Conservation (phyloP, 2,329 filamentous ascomycete species). For the Xylariaceae sp. region DNA sequence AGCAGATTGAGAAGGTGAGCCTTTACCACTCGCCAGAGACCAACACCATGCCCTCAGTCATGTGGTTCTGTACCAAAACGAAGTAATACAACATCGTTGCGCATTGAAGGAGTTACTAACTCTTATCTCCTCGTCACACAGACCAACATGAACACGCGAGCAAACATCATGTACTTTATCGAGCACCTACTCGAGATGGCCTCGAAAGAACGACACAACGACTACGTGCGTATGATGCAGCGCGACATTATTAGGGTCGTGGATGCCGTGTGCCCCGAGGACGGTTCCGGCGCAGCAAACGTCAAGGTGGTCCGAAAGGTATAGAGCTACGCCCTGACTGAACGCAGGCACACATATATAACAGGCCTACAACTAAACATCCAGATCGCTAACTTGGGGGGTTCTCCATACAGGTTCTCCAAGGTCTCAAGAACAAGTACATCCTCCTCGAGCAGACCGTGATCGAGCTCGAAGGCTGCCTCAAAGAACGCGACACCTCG, state of each 20-base stretch:
- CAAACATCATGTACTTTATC: constrained; percentile 99
- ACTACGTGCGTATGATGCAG: constrained; percentile 94
- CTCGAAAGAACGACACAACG: constrained; percentile 73
- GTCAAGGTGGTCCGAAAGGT: constrained; percentile 90
- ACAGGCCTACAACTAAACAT: no score
- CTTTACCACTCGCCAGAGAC: background rate
- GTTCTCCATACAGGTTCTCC: constrained; percentile 63
- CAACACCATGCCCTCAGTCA: background rate
- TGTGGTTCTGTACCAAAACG: no score
- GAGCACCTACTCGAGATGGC: constrained; percentile 92
- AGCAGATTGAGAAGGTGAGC: constrained; percentile 83
- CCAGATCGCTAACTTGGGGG: no score
- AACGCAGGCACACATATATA: background rate
- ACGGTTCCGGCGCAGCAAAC: constrained; percentile 88
- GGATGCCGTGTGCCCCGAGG: constrained; percentile 86
- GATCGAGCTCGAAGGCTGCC: constrained; percentile 78
- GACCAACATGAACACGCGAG: constrained; percentile 95
- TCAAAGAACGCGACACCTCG: constrained; percentile 77
- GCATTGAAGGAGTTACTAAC: no score
- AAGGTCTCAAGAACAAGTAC: constrained; percentile 70
- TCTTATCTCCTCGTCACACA: constrained; percentile 42
- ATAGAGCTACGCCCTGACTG: constrained; percentile 31
- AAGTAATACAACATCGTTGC: no score
- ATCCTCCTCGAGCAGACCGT: constrained; percentile 79
- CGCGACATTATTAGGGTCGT: constrained; percentile 90